phyloP scores from a whole-genome alignment of 768 basidiomycete genomes.

The Coprinopsis cinerea region DNA sequence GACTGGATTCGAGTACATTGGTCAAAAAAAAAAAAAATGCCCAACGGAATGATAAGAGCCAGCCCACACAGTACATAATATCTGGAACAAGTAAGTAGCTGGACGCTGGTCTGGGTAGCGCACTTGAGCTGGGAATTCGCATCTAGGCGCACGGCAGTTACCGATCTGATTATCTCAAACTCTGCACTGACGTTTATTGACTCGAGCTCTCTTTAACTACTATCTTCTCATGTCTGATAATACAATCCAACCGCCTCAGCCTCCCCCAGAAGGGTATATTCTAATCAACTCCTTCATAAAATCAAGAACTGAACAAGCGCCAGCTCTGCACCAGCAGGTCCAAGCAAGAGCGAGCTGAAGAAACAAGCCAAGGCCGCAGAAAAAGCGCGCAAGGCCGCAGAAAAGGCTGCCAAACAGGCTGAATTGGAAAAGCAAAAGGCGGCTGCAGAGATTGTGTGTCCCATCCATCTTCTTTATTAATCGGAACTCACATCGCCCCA shows the following conservation, averaged over 20 bases:
- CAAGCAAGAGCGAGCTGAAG: conserved; percentile 86
- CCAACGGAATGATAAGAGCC: too few species aligned
- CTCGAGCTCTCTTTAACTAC: background rate
- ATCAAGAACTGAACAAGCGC: too few species aligned
- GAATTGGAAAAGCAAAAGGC: conserved; percentile 66
- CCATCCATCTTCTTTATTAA: background rate
- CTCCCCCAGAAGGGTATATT: conserved; percentile 22
- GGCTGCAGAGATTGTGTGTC: conserved; percentile 55
- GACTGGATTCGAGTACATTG: too few species aligned
- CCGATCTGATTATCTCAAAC: conserved; percentile 12
- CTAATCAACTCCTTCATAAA: too few species aligned
- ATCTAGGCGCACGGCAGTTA: too few species aligned
- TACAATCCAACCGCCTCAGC: conserved; percentile 18
- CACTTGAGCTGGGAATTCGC: too few species aligned
- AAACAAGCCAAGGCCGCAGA: conserved; percentile 87
- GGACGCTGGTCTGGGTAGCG: too few species aligned
- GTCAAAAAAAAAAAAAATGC: too few species aligned
- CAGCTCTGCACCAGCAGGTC: conserved; percentile 35
- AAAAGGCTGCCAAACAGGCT: conserved; percentile 74
- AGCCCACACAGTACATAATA: too few species aligned
- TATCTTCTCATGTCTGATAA: conserved; percentile 27
- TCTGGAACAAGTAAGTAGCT: too few species aligned
- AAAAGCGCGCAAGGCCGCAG: conserved; percentile 85
- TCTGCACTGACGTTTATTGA: background rate
- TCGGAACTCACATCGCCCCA: conserved; percentile 23